Evolutionary conservation across 495 filamentous ascomycete species (phyloP).

Genomic region (Xylaria bambusicola): DNA sequence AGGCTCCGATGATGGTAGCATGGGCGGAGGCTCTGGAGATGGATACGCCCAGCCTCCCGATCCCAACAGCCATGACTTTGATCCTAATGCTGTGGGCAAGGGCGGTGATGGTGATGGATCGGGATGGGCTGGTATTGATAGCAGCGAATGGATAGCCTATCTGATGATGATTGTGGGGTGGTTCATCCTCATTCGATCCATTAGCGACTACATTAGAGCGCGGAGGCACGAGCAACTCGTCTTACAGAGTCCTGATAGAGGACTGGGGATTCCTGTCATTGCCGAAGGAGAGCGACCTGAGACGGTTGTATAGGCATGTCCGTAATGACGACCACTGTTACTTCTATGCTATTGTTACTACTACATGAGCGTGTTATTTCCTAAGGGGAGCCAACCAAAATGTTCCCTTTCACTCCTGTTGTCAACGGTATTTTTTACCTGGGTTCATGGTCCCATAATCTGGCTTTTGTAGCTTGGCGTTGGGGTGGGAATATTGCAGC

Average conservation of each 20-base stretch:
- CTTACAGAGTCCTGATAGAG: constrained; percentile 89
- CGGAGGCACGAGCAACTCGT: constrained; percentile 90
- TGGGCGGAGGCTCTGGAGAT: constrained; percentile 52
- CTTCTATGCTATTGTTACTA: constrained; percentile 5
- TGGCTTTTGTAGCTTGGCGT: too few species aligned
- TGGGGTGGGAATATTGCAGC: too few species aligned
- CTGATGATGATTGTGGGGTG: constrained; percentile 95
- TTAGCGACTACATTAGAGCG: constrained; percentile 85
- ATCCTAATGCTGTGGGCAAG: constrained; percentile 63
- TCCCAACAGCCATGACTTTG: constrained; percentile 88
- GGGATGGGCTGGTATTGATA: constrained; percentile 54
- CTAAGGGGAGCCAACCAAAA: background rate
- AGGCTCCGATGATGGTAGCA: constrained; percentile 44
- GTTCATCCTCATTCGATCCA: constrained; percentile 91
- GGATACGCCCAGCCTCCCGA: constrained; percentile 69
- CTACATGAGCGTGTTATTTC: background rate
- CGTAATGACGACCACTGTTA: background rate
- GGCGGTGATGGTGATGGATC: constrained; percentile 37
- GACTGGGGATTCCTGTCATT: constrained; percentile 82
- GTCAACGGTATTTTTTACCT: background rate
- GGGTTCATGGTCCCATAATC: background rate
- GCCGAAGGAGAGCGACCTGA: constrained; percentile 84
- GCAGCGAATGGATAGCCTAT: constrained; percentile 89
- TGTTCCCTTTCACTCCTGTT: background rate
- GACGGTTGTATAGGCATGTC: constrained; percentile 66